Base-by-base conservation (phyloP, 2,329 filamentous ascomycete species). In the Talaromyces sp. region DNA sequence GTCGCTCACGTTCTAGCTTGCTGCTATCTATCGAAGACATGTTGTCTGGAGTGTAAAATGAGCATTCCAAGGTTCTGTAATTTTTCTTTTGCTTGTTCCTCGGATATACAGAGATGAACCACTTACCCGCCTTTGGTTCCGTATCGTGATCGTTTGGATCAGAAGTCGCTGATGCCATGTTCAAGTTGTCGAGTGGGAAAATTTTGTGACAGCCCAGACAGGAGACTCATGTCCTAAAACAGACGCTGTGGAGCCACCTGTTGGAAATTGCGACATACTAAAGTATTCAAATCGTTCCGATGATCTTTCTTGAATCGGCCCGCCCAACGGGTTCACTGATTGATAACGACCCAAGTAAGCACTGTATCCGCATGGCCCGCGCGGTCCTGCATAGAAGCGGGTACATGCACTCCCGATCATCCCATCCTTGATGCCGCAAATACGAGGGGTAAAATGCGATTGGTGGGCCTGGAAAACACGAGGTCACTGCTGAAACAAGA, bases 321-420 rank as follows among this genome's bases (percentile, higher is more conserved):
- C 10, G 4, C 27, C 20, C 33, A 11, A n/a, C 32, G 52, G 16
- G 20, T 32, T 35, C 9, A 19, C 20, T 47, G 55, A 57, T 57
- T 57, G 51, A 57, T 57, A 57, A 49, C 11, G n/a, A 30, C 8
- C n/a, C 20, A 37, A 16, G 16, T 11, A 30, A 19, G 16, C 24
- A 16, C 16, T 37, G 14, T 42, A n/a, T 7, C 55, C 52, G 39
- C 46, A 19, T 42, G 55, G 46, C 20, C 52, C 55, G 55, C 51
- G 42, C 51, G 55, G 44, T 16, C 55, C 55, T 27, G 35, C 47
- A 4, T 36, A 27, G 6, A 13, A 16, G 5, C 44, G 16, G 45
- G 4, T 17, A 10, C 24, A 13, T 32, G 20, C 42, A 14, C 20
- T 45, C 30, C 43, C 32, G 30, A 36, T 46, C 43, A 36, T 36